These are phyloP conservation scores for Scytalidium sp. DNA, from an alignment of 2,329 filamentous ascomycete species.

Conservation along the genomic window DNA sequence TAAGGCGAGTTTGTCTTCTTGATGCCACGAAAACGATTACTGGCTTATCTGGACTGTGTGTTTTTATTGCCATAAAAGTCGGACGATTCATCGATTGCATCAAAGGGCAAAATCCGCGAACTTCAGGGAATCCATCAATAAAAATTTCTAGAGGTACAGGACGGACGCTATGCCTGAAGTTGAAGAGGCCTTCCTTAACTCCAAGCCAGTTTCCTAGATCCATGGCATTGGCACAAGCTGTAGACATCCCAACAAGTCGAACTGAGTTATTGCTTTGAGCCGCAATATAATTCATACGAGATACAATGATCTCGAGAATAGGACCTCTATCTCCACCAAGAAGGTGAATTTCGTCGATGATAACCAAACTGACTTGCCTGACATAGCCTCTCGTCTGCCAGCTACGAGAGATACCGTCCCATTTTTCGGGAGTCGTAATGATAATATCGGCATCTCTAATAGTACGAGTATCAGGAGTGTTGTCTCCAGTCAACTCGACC, in stretches of 20 bases:
- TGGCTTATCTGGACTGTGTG: conserved; percentile 91
- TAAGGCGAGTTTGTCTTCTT: conserved; percentile 88
- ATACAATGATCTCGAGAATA: conserved; percentile 95
- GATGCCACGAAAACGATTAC: conserved; percentile 99
- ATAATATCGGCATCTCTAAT: conserved; percentile 97
- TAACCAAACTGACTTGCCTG: conserved; percentile 88
- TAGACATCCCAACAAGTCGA: conserved; percentile 96
- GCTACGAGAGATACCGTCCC: conserved; percentile 98
- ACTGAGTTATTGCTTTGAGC: conserved; percentile 88
- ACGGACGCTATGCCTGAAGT: conserved; percentile 94
- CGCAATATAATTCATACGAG: conserved; percentile 96
- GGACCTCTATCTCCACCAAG: conserved; percentile 95
- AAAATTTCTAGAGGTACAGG: conserved; percentile 94
- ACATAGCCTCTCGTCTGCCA: conserved; percentile 99
- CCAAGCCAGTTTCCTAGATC: conserved; percentile 96
- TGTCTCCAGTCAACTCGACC: conserved; percentile 95
- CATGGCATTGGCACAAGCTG: conserved; percentile 91
- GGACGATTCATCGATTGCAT: conserved; percentile 99
- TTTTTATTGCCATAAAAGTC: conserved; percentile 94
- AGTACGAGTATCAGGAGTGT: conserved; percentile 93
- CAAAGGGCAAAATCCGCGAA: conserved; percentile 90
- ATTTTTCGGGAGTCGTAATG: conserved; percentile 98
- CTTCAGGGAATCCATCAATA: conserved; percentile 95
- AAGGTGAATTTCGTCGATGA: conserved; percentile 97
- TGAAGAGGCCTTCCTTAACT: conserved; percentile 93